These are phyloP conservation scores for Aspergillus thermomutatus DNA, from an alignment of 2,329 filamentous ascomycete genomes.

Conservation along the genomic window DNA sequence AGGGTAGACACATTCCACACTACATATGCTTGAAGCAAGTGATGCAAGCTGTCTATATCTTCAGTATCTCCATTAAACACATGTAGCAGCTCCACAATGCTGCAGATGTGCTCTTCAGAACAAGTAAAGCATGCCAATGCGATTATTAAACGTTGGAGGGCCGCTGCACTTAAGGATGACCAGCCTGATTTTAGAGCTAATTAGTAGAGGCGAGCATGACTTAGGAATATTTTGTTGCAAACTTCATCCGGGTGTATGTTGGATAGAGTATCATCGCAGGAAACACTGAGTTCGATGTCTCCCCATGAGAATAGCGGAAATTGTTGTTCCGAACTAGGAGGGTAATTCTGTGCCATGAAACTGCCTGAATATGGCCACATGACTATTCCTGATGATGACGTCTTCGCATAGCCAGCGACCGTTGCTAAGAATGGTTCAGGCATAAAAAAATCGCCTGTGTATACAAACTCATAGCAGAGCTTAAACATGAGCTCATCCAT, in stretches of 20 bases:
- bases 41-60: background rate
- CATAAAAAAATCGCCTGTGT: background rate
- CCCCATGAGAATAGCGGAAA: background rate
- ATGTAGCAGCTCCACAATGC: background rate
- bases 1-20: background rate
- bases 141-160: background rate
- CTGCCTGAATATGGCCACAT: background rate
- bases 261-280: background rate
- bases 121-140: background rate
- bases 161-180: background rate
- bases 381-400: background rate
- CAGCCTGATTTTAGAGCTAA: background rate
- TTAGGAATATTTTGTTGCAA: background rate
- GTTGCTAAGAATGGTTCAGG: background rate
- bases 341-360: background rate
- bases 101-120: background rate
- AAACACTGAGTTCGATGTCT: background rate
- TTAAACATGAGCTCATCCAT: background rate
- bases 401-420: background rate
- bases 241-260: background rate
- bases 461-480: background rate
- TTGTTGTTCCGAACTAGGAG: background rate
- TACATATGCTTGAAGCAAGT: background rate
- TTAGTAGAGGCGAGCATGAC: background rate
- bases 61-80: background rate